Conservation (phyloP, 2,329 filamentous ascomycete genomes). For the Zopfia rhizophila region DNA sequence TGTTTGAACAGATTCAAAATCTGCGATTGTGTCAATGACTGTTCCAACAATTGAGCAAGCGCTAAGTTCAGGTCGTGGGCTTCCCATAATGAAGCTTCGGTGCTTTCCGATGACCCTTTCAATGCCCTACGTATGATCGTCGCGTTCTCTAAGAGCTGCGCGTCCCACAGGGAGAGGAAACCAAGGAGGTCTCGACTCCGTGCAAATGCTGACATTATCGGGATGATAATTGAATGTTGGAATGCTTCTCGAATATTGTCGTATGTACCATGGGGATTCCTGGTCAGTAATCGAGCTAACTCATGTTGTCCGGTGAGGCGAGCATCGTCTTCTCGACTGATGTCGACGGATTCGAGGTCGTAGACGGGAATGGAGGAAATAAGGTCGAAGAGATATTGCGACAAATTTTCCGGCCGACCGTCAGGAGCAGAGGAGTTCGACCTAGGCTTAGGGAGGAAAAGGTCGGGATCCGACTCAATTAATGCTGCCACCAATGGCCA, state of each 20-base stretch:
- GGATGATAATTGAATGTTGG: constrained; percentile 35
- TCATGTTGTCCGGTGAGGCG: too few species aligned
- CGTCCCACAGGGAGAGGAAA: constrained; percentile 48
- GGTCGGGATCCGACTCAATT: constrained; percentile 42
- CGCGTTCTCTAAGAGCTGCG: constrained; percentile 37
- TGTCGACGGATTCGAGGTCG: constrained; percentile 13
- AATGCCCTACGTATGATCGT: constrained; percentile 29
- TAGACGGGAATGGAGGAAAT: constrained; percentile 36
- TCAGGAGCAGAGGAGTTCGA: constrained; percentile 17
- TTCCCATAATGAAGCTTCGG: constrained; percentile 41
- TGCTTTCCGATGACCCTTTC: constrained; percentile 12
- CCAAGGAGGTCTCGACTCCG: constrained; percentile 46
- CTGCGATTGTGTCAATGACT: constrained; percentile 45
- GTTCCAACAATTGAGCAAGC: constrained; percentile 38
- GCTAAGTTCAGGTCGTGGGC: constrained; percentile 33
- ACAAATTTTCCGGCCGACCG: constrained; percentile 35
- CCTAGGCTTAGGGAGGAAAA: constrained; percentile 42
- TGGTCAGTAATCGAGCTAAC: too few species aligned
- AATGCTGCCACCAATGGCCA: constrained; percentile 48
- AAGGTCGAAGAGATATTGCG: constrained; percentile 39
- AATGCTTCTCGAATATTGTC: too few species aligned
- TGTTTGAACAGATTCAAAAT: constrained; percentile 42
- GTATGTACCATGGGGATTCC: too few species aligned
- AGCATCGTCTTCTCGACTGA: neutral
- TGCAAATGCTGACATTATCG: constrained; percentile 46